A percentile compares a stretch with the other conserved stretches of the same genome.
Evolutionary conservation across 495 filamentous ascomycete species (phyloP).

Genomic region (Penicillium macrosclerotiorum): DNA sequence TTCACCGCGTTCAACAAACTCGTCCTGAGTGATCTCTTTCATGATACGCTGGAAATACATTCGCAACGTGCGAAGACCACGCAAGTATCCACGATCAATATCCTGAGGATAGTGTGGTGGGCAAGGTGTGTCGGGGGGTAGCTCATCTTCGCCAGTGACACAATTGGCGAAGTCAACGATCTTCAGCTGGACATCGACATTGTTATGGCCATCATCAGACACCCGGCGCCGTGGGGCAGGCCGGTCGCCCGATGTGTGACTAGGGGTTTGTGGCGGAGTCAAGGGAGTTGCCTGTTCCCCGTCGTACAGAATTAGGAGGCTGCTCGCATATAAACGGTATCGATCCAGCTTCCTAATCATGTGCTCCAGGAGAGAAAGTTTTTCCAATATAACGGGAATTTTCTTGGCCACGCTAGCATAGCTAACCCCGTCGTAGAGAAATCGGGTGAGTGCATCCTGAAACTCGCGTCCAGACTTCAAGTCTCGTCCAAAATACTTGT

Average conservation of each 20-base stretch:
- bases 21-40: constrained; percentile 67
- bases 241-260: constrained; percentile 10
- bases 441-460: constrained; percentile 81
- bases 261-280: constrained; percentile 10
- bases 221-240: constrained; percentile 22
- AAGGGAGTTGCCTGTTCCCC: constrained; percentile 53
- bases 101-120: constrained; percentile 78
- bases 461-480: constrained; percentile 89
- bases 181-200: constrained; percentile 71
- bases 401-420: constrained; percentile 73
- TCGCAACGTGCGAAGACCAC: constrained; percentile 74
- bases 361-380: constrained; percentile 74
- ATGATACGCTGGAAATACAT: constrained; percentile 88
- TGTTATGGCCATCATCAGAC: constrained; percentile 48
- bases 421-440: constrained; percentile 87
- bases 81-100: constrained; percentile 85
- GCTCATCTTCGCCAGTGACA: constrained; percentile 77
- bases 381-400: constrained; percentile 82
- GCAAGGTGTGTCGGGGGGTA: constrained; percentile 62
- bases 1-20: constrained; percentile 49
- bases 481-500: constrained; percentile 95
- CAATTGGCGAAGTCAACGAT: constrained; percentile 99
- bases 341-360: constrained; percentile 77
- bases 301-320: constrained; percentile 91
- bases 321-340: constrained; percentile 95